phyloP scores from a whole-genome alignment of 2,329 filamentous ascomycete genomes.

The Fusarium sp. region DNA sequence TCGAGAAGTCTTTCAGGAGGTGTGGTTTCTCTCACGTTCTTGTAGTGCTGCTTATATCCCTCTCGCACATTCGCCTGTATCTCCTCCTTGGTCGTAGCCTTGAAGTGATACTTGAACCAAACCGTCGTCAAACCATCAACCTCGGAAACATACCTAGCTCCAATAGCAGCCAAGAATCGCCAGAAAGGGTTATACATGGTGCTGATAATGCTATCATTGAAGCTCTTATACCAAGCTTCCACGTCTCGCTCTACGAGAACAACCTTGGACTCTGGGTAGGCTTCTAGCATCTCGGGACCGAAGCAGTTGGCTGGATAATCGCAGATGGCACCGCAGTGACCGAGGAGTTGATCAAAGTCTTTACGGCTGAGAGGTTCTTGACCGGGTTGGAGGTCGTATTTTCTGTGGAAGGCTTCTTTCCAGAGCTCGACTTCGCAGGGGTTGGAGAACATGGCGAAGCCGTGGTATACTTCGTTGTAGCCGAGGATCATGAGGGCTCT shows the following conservation, averaged over 20 bases:
- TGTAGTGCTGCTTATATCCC: conserved; percentile 13
- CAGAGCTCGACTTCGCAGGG: conserved; percentile 6
- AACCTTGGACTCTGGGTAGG: conserved; percentile 30
- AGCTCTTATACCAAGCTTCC: conserved; percentile 27
- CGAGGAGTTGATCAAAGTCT: conserved; percentile 24
- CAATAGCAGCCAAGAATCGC: neutral
- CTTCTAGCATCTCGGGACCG: conserved; percentile 22
- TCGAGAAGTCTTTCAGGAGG: conserved; percentile 13
- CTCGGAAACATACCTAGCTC: neutral
- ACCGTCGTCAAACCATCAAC: neutral
- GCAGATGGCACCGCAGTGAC: conserved; percentile 20
- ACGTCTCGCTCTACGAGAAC: conserved; percentile 26
- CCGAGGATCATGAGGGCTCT: conserved; percentile 17
- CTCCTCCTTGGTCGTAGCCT: neutral
- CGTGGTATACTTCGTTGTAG: conserved; percentile 20
- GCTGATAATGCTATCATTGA: conserved; percentile 14
- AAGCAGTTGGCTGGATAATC: conserved; percentile 26
- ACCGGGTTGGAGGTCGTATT: neutral
- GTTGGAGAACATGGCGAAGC: conserved; percentile 16
- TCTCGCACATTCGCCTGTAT: neutral
- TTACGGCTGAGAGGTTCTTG: conserved; percentile 2
- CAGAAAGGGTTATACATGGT: conserved; percentile 7
- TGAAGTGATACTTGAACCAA: conserved; percentile 6
- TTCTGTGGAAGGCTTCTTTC: conserved; percentile 1
- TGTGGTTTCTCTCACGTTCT: neutral